Base-by-base conservation (phyloP, 1,284 basidiomycete genomes). In the Heterobasidion parviporum region DNA sequence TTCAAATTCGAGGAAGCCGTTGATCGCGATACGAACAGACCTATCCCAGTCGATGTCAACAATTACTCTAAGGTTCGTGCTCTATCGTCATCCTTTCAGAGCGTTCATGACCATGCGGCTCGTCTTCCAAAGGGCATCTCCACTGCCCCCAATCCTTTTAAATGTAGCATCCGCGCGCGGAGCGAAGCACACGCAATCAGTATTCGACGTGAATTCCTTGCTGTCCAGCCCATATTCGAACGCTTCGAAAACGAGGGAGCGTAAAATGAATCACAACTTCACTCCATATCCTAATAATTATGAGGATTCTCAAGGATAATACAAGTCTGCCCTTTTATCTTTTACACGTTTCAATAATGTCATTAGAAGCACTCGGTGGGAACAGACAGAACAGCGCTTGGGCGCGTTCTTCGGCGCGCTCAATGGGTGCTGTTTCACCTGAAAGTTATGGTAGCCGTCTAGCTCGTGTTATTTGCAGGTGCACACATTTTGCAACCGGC, bases 1-100 rank as follows among this genome's bases (percentile, higher is more conserved):
- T 60, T 58, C 56, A 49, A 60, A 12, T 45, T 58, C 8, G 49
- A 36, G 4, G 32, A 36, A 10, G 52, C 56, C 12, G 56, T 50
- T 3, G 54, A 58, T 54, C 56, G 50, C 8, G 12, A 35, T 4
- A 56, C 54, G 1, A 57, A 55, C 2, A 15, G 54, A 1, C 38
- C 36, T 7, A 53, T 34, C 26, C 50, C 26, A 10, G 26, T 35
- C 6, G 46, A 57, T 20, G 18, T 57, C 54, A 51, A 49, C 16
- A 20, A 15, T 34, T 44, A 48, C 18, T 48, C 46, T 44, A 44
- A 44, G 41, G 41, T 44, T 16, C 3, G 16, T 44, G 12, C 16
- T 14, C 41, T 44, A 14, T 44, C 16, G 5, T 44, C 5, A 6
- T 16, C 4, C 26, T 14, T 44, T 14, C 41, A 16, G 41, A 14